Conservation (phyloP, 257 asterid genomes). For the Solanum arcanum region DNA sequence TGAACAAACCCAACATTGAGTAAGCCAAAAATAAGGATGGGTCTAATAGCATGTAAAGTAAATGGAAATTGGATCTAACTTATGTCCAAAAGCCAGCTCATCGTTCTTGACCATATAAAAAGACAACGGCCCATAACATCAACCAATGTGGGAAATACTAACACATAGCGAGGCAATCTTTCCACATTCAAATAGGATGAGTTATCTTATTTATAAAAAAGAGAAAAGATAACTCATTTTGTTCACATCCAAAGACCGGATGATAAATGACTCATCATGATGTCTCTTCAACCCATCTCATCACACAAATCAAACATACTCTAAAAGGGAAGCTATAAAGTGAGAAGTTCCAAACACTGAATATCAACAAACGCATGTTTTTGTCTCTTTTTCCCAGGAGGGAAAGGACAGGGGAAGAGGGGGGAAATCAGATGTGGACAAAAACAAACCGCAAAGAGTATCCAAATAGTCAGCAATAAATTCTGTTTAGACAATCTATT, state of each 20-base stretch:
- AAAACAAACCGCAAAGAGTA: background rate
- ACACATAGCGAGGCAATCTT: background rate
- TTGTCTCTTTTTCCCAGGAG: background rate
- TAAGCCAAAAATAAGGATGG: background rate
- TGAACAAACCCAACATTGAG: background rate
- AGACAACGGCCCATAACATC: background rate
- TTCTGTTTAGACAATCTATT: background rate
- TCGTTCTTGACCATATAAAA: background rate
- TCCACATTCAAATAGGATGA: background rate
- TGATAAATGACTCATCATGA: background rate
- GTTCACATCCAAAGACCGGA: background rate
- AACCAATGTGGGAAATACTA: background rate
- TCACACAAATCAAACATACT: background rate
- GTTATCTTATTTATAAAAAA: background rate
- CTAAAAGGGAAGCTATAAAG: background rate
- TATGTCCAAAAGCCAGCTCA: background rate
- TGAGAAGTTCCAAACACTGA: background rate
- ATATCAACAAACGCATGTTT: background rate
- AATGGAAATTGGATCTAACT: background rate
- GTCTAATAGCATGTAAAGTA: background rate
- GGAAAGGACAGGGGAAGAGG: background rate
- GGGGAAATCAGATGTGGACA: background rate
- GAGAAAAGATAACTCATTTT: background rate
- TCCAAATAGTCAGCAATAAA: background rate
- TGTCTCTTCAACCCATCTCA: background rate